These are phyloP conservation scores for Calonectria hawksworthii DNA, from an alignment of 2,329 filamentous ascomycete species.

Conservation along the genomic window DNA sequence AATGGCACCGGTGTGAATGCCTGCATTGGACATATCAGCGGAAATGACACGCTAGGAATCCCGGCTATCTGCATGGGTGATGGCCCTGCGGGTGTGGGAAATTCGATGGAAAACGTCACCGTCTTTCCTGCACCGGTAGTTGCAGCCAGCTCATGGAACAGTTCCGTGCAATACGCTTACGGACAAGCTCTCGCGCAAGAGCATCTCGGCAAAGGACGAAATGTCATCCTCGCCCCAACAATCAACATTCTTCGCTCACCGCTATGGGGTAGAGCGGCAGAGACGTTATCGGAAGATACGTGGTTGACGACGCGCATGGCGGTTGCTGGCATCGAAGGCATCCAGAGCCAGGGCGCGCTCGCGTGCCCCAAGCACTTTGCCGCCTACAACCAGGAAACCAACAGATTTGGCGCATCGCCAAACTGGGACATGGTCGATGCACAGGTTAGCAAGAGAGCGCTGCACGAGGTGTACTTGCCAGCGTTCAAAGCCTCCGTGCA, in stretches of 20 bases:
- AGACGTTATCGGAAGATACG: neutral
- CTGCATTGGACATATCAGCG: neutral
- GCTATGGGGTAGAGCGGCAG: neutral
- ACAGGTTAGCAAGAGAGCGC: neutral
- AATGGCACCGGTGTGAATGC: constrained; percentile 1
- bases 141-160: constrained; percentile 1
- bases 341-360: constrained; percentile 1
- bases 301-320: constrained; percentile 4
- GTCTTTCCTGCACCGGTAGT: neutral
- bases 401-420: neutral
- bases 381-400: constrained; percentile 1
- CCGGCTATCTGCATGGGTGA: constrained; percentile 3
- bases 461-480: neutral
- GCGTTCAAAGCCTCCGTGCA: constrained; percentile 4
- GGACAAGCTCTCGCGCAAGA: neutral
- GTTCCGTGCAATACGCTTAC: neutral
- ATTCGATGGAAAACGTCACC: neutral
- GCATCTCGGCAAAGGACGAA: neutral
- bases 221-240: neutral
- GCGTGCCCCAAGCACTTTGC: constrained; percentile 3
- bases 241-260: neutral
- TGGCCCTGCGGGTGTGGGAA: neutral
- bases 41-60: neutral
- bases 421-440: neutral
- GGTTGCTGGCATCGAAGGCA: neutral